phyloP scores from a whole-genome alignment of 169 alveolate species.

The Prorocentrum cordatum region DNA sequence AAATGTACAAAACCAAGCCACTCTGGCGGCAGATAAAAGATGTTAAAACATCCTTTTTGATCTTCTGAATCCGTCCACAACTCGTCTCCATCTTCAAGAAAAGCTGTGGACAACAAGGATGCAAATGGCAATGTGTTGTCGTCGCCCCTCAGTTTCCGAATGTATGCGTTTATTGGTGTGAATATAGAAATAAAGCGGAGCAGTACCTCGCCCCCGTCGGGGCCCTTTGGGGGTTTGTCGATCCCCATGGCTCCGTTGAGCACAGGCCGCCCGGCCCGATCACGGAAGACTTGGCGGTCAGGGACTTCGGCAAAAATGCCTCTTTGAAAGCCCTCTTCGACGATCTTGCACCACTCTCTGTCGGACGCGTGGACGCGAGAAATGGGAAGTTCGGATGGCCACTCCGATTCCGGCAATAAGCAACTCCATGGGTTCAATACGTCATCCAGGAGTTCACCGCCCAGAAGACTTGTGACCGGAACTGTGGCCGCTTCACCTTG shows the following conservation, averaged over 20 bases:
- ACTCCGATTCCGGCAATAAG: neutral
- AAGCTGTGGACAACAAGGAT: neutral
- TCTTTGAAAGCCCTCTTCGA: neutral
- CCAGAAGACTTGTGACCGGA: neutral
- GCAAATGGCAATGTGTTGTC: neutral
- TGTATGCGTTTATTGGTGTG: neutral
- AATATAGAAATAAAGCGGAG: neutral
- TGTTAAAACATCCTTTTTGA: neutral
- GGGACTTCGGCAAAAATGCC: neutral
- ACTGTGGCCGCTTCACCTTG: neutral
- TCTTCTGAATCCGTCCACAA: neutral
- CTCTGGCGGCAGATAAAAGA: too few species aligned
- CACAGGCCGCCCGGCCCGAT: neutral
- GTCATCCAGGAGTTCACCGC: neutral
- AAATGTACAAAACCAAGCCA: too few species aligned
- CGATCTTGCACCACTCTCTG: neutral
- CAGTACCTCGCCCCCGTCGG: neutral
- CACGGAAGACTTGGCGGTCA: neutral
- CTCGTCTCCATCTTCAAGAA: neutral
- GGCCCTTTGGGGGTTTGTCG: neutral
- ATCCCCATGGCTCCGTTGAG: neutral
- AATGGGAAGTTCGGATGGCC: neutral
- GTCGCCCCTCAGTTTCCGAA: neutral
- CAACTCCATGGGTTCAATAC: neutral
- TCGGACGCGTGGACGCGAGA: neutral